Evolutionary conservation across 2,329 filamentous ascomycete genomes (phyloP).

Genomic region (Cordyceps cicadae): DNA sequence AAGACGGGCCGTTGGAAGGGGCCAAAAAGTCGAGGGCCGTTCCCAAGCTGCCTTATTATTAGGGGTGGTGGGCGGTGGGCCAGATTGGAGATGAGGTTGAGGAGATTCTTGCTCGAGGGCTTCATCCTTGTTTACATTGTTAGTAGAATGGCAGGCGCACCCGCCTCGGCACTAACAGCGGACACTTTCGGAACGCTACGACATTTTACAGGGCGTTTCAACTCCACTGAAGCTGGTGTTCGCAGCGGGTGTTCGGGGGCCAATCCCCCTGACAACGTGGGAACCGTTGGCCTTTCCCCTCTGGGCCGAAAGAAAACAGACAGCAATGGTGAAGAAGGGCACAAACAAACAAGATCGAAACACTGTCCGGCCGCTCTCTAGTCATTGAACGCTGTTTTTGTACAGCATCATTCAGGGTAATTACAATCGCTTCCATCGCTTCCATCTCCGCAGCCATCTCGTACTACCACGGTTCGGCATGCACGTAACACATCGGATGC

Average conservation of each 20-base stretch:
- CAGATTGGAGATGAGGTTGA: conserved; percentile 9
- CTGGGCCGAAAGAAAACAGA: conserved; percentile 6
- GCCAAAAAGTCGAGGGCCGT: not conserved
- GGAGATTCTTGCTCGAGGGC: not conserved
- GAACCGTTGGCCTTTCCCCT: not conserved
- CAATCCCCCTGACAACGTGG: conserved; percentile 8
- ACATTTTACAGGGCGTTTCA: not conserved
- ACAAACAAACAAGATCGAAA: no score
- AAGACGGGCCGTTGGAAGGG: conserved; percentile 6
- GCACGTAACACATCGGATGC: not conserved
- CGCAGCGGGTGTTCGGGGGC: not conserved
- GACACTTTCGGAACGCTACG: not conserved
- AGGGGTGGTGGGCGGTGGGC: conserved; percentile 3
- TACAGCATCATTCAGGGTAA: no score
- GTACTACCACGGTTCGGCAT: not conserved
- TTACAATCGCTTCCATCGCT: no score
- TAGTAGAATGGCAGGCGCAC: not conserved
- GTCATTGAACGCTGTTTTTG: no score
- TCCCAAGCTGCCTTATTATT: not conserved
- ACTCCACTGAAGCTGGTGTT: not conserved
- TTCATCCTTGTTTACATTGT: conserved; percentile 6
- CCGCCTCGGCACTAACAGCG: not conserved
- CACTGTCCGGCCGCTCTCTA: no score
- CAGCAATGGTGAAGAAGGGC: no score
- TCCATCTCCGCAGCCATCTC: no score